These are phyloP conservation scores for Ophiostoma populinum DNA, from an alignment of 2,329 filamentous ascomycete species.

Conservation along the genomic window DNA sequence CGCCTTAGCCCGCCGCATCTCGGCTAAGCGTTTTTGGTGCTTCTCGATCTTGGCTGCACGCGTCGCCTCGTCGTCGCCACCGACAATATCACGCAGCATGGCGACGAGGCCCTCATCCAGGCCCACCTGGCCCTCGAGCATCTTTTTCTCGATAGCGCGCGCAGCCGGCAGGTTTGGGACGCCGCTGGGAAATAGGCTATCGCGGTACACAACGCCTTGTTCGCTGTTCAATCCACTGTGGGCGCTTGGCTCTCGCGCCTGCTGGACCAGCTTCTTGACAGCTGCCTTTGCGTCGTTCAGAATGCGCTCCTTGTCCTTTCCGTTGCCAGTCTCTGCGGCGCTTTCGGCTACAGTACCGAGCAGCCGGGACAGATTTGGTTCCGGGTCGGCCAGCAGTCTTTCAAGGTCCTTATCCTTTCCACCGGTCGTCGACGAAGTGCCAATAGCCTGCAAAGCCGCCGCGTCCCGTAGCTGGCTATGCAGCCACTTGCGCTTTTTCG, in stretches of 20 bases:
- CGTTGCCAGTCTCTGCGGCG: background rate
- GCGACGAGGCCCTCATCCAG: constrained; percentile 9
- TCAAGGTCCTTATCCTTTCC: constrained; percentile 3
- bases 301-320: background rate
- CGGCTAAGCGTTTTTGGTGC: constrained; percentile 22
- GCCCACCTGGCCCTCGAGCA: constrained; percentile 4
- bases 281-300: constrained; percentile 7
- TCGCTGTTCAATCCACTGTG: constrained; percentile 6
- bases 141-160: constrained; percentile 4
- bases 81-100: constrained; percentile 3
- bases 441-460: constrained; percentile 12
- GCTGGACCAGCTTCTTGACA: constrained; percentile 4
- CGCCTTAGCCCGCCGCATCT: constrained; percentile 43
- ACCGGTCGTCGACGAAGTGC: constrained; percentile 9
- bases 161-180: constrained; percentile 3
- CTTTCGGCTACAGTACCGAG: background rate
- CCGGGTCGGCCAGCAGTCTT: constrained; percentile 5
- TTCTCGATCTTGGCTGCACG: constrained; percentile 14
- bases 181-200: constrained; percentile 8
- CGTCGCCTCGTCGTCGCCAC: constrained; percentile 6
- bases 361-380: constrained; percentile 8
- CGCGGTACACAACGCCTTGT: constrained; percentile 11
- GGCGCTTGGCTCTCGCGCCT: constrained; percentile 3
- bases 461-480: constrained; percentile 12
- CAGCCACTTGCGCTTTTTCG: constrained; percentile 35